Evolutionary conservation across 2,329 filamentous ascomycete genomes (phyloP).

Genomic region (Hypoxylon rubiginosum): DNA sequence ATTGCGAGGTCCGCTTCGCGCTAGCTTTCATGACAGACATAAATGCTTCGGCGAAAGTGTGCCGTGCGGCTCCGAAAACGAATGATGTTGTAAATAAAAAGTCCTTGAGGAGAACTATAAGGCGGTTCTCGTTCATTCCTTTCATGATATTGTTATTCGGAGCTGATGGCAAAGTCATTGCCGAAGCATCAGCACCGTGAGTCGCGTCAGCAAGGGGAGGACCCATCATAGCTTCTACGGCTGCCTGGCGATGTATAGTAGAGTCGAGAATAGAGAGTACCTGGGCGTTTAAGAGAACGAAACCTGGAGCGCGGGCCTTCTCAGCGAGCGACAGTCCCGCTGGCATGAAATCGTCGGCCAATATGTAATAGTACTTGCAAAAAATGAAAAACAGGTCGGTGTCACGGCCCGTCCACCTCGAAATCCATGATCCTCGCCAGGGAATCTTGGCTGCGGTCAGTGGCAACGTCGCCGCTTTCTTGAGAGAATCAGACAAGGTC

Average conservation of each 20-base stretch:
- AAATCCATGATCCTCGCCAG: slow-evolving; percentile 88
- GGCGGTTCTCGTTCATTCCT: slow-evolving; percentile 88
- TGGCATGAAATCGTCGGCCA: slow-evolving; percentile 80
- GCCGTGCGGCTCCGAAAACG: slow-evolving; percentile 62
- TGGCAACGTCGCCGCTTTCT: slow-evolving; percentile 74
- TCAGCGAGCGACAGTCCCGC: slow-evolving; percentile 64
- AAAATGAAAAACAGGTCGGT: slow-evolving; percentile 94
- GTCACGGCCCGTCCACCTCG: slow-evolving; percentile 87
- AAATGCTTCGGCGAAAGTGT: slow-evolving; percentile 83
- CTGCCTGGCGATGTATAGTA: slow-evolving; percentile 82
- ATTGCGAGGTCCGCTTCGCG: slow-evolving; percentile 81
- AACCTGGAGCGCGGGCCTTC: slow-evolving; percentile 77
- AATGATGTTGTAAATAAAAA: slow-evolving; percentile 70
- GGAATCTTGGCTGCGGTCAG: slow-evolving; percentile 78
- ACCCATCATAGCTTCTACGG: slow-evolving; percentile 61
- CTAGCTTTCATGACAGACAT: slow-evolving; percentile 79
- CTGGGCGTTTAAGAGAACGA: slow-evolving; percentile 86
- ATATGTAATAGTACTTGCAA: slow-evolving; percentile 85
- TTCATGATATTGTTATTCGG: slow-evolving; percentile 76
- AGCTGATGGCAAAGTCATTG: slow-evolving; percentile 72
- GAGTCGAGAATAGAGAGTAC: slow-evolving; percentile 83
- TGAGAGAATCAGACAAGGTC: slow-evolving; percentile 68
- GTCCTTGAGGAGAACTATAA: slow-evolving; percentile 86
- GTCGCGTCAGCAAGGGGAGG: slow-evolving; percentile 61
- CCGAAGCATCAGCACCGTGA: slow-evolving; percentile 73